A percentile compares a stretch with the other conserved stretches of the same genome.
These are phyloP conservation scores for Diaporthe citriasiana DNA, from an alignment of 2,329 filamentous ascomycete species.

Conservation along the genomic window DNA sequence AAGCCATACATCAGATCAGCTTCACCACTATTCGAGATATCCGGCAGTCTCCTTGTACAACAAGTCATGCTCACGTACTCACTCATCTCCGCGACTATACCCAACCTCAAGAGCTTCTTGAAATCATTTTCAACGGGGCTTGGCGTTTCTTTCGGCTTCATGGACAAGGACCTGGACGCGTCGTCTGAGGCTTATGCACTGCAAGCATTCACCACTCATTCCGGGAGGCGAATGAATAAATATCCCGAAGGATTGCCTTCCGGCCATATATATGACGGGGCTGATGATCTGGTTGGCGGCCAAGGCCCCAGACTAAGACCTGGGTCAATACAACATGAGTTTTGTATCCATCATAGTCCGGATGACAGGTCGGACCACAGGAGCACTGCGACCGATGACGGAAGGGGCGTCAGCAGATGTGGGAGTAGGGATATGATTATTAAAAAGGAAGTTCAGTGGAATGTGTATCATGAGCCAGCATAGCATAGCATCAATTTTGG, in stretches of 20 bases:
- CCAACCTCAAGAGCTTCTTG: slow-evolving; percentile 46
- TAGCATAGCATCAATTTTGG: not conserved
- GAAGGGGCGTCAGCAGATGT: slow-evolving; percentile 35
- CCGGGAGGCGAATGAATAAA: not conserved
- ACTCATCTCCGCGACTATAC: slow-evolving; percentile 46
- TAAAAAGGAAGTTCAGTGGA: slow-evolving; percentile 42
- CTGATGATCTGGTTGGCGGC: not conserved
- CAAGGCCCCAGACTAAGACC: slow-evolving; percentile 5
- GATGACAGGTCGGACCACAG: slow-evolving; percentile 2
- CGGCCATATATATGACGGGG: not conserved
- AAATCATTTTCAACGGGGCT: slow-evolving; percentile 43
- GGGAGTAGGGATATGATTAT: slow-evolving; percentile 45
- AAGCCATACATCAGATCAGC: slow-evolving; percentile 31
- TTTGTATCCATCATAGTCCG: slow-evolving; percentile 3
- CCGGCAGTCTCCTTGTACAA: slow-evolving; percentile 42
- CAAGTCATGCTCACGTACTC: slow-evolving; percentile 45
- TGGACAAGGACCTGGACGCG: not conserved
- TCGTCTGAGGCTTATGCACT: slow-evolving; percentile 24
- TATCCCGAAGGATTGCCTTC: not conserved
- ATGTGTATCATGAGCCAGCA: slow-evolving; percentile 22
- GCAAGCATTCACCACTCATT: slow-evolving; percentile 8
- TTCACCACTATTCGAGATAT: slow-evolving; percentile 43
- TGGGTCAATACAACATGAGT: not conserved
- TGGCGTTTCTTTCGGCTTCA: slow-evolving; percentile 24
- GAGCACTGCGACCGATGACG: slow-evolving; percentile 12